phyloP scores from a whole-genome alignment of 176 grass and related monocot genomes.

The Lolium perenne region DNA sequence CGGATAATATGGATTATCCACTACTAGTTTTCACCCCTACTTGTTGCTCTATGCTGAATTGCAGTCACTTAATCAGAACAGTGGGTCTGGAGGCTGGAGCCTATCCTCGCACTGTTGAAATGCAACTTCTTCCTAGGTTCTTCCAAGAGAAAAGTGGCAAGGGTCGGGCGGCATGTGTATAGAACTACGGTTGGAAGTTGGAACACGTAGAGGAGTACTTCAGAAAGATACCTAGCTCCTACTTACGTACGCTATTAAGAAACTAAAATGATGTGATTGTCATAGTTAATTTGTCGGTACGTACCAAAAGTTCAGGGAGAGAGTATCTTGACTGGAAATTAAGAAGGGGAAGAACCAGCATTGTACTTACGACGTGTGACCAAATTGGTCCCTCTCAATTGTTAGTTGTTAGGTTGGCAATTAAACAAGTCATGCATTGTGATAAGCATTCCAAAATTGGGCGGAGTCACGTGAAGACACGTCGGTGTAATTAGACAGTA shows the following conservation, averaged over 20 bases:
- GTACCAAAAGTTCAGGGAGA: neutral
- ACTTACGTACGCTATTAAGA: neutral
- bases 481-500: too few relatives aligned
- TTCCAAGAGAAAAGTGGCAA: neutral
- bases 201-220: neutral
- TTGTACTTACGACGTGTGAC: neutral
- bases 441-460: too few relatives aligned
- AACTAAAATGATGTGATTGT: neutral
- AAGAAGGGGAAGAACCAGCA: neutral
- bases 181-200: conserved; percentile 1
- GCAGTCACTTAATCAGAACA: neutral
- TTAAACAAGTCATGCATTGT: too few relatives aligned
- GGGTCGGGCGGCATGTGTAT: neutral
- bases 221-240: neutral
- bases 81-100: neutral
- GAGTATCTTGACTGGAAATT: neutral
- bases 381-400: too few relatives aligned
- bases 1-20: too few relatives aligned
- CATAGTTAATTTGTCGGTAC: neutral
- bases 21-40: too few relatives aligned
- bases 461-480: too few relatives aligned
- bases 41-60: too few relatives aligned
- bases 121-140: neutral
- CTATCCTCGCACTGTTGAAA: neutral
- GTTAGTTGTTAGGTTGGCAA: too few relatives aligned